A percentile compares a stretch with the other conserved stretches of the same genome.
phyloP scores from a whole-genome alignment of 192 early-diverging fungal genomes.

The Coemansia sp. region DNA sequence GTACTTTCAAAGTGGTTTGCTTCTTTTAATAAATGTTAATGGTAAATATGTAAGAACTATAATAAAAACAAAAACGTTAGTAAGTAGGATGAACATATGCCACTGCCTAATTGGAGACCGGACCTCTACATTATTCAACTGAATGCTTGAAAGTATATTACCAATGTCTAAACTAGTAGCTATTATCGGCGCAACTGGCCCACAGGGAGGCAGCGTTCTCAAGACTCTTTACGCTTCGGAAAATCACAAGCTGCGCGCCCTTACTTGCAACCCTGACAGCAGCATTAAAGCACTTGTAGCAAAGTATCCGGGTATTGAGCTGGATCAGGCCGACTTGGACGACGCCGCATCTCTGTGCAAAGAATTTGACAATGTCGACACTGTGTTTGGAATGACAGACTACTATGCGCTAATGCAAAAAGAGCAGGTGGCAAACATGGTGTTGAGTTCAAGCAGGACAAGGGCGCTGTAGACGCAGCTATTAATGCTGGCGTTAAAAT shows the following conservation, averaged over 20 bases:
- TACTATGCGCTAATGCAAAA: background rate
- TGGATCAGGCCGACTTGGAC: slow-evolving; percentile 22
- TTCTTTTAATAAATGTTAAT: background rate
- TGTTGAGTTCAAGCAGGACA: slow-evolving; percentile 33
- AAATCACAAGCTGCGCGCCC: slow-evolving; percentile 24
- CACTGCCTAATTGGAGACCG: too few relatives aligned
- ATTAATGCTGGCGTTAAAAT: slow-evolving; percentile 12
- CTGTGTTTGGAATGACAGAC: slow-evolving; percentile 30
- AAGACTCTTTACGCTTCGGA: slow-evolving; percentile 17
- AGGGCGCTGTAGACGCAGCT: slow-evolving; percentile 33
- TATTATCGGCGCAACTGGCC: slow-evolving; percentile 32
- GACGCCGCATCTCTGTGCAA: slow-evolving; percentile 14
- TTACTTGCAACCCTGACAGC: slow-evolving; percentile 16
- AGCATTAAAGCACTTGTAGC: background rate
- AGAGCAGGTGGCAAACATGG: slow-evolving; percentile 9
- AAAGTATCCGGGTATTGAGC: slow-evolving; percentile 26
- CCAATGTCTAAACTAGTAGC: slow-evolving; percentile 29
- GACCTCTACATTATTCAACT: too few relatives aligned
- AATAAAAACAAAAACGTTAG: too few relatives aligned
- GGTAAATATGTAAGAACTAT: too few relatives aligned
- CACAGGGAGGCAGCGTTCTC: slow-evolving; percentile 40
- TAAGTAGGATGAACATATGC: too few relatives aligned
- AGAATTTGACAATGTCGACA: slow-evolving; percentile 16
- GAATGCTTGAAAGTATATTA: too few relatives aligned
- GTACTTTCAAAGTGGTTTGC: background rate